Evolutionary conservation across 768 basidiomycete species (phyloP), one percentile per base, ranked within the genome.

Genomic region (Hericium erinaceus): DNA sequence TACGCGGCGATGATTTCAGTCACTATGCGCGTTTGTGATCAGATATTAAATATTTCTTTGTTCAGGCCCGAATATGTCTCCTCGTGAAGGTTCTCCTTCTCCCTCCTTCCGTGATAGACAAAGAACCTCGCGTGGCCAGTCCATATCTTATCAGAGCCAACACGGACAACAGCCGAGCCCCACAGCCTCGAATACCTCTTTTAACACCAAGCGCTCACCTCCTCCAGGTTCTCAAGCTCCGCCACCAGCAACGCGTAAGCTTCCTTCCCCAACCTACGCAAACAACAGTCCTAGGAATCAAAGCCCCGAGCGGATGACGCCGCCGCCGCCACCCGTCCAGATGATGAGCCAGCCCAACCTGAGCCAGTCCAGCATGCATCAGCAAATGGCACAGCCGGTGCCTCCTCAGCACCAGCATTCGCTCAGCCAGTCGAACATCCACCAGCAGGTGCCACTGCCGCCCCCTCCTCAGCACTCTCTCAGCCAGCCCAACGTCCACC

Each of bases 81-180:
- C 62, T 1, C 62, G 62, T 20, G 60, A 63, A 55, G 51, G 40
- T 48, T 61, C 62, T 24, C 62, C 62, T 1, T 61, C 62, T 12
- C 58, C 62, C 9, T 57, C 62, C 7, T 57, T 63, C 49, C 60
- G 60, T 50, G 62, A 63, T 54, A 57, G 57, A 28, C 62, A 59
- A 41, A 54, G 60, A 40, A 55, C 41, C 18, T 15, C 46, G 20
- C 60, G 62, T 8, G 62, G 62, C 15, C 60, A 59, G 20, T 63
- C 62, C 8, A 55, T 58, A 37, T 57, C 60, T 10, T 63, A 52
- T 37, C 60, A 52, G 52, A 50, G 57, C 39, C 16, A 58, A 28
- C 61, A 55, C 46, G 58, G 57, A n/a, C 60, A 55, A 12, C 62
- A 57, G 28, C 28, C 51, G 18, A 63, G 62, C 41, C 62, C 62